Evolutionary conservation across 352 stramenopile species (phyloP), one percentile per base, ranked within the genome.

Genomic region (Pythium phragmitis): DNA sequence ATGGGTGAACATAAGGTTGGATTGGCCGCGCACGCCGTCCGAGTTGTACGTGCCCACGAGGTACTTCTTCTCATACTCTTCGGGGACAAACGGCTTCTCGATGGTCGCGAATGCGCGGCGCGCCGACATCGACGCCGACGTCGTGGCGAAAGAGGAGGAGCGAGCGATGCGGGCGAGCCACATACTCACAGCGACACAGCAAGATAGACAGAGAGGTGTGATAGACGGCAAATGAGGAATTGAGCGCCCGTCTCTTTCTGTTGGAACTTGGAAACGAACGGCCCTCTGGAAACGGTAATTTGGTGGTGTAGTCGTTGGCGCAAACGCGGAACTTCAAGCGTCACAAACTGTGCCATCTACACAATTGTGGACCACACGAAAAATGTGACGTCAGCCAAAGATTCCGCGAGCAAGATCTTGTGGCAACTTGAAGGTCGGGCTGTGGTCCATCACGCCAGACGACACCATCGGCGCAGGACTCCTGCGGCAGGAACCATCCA

Each of bases 1-100:
- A 60, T 92, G 82, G 28, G 82, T 92, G 67, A 96, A 92, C 45
- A 92, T 48, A 43, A 94, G 73, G 12, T 79, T 78, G 9, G 77
- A 26, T 55, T 91, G 64, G 59, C 77, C 86, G 50, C 87, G 83
- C 12, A 94, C 76, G 48, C 87, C 87, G 59, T 91, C 72, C 21
- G 65, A 45, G 68, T 88, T 91, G 84, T 96, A 96, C 53, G 84
- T 92, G 52, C 88, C 88, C 28, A 87, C 71, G 67, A 96, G 69
- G 69, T 92, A 96, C 71, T 91, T 87, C 19, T 80, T 69, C 69
- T 95, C 86, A 52, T 89, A 85, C 48, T 85, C 68, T 61, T 92
- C 79, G 0, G 79, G 51, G 54, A 77, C 66, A 41, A 88, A 85
- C 13, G 75, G 61, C 33, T 73, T 70, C 28, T 74, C 34, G 17